Evolutionary conservation across 192 early-diverging fungal genomes (phyloP).

Genomic region (Coemansia sp.): DNA sequence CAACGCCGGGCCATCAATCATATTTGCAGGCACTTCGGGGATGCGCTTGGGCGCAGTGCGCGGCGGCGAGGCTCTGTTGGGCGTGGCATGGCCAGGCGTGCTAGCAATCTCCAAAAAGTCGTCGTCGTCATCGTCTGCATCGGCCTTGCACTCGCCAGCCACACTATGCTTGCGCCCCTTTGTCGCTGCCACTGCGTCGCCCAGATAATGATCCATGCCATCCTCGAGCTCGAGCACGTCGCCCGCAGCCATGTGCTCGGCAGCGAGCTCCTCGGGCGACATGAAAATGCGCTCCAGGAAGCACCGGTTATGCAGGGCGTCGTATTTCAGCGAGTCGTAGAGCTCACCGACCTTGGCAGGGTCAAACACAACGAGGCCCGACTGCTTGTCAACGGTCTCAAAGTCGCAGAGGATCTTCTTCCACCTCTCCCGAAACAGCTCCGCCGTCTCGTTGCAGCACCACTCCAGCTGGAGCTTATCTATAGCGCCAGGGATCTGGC

Average conservation of each 20-base stretch:
- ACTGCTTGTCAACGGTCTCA: conserved; percentile 34
- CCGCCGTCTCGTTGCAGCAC: conserved; percentile 88
- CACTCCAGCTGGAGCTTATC: conserved; percentile 63
- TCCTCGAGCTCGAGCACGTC: not conserved
- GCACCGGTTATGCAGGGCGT: conserved; percentile 90
- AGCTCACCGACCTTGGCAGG: conserved; percentile 89
- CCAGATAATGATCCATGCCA: not conserved
- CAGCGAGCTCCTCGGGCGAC: conserved; percentile 23
- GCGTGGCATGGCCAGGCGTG: not conserved
- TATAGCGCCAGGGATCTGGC: conserved; percentile 54
- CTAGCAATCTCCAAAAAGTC: conserved; percentile 14
- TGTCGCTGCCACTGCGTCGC: not conserved
- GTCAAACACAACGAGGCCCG: conserved; percentile 56
- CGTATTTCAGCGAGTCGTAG: conserved; percentile 96
- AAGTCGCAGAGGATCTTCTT: conserved; percentile 95
- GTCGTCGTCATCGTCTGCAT: conserved; percentile 6
- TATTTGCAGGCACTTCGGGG: not conserved
- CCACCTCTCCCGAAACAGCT: conserved; percentile 90
- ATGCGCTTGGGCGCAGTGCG: not conserved
- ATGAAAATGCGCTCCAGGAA: conserved; percentile 77
- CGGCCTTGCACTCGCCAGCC: conserved; percentile 1
- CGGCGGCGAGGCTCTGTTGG: not conserved
- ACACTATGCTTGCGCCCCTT: conserved; percentile 3
- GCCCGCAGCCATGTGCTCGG: not conserved
- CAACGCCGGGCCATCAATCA: not conserved